Evolutionary conservation across 768 basidiomycete genomes (phyloP).

Genomic region (Amylocystis lapponica): DNA sequence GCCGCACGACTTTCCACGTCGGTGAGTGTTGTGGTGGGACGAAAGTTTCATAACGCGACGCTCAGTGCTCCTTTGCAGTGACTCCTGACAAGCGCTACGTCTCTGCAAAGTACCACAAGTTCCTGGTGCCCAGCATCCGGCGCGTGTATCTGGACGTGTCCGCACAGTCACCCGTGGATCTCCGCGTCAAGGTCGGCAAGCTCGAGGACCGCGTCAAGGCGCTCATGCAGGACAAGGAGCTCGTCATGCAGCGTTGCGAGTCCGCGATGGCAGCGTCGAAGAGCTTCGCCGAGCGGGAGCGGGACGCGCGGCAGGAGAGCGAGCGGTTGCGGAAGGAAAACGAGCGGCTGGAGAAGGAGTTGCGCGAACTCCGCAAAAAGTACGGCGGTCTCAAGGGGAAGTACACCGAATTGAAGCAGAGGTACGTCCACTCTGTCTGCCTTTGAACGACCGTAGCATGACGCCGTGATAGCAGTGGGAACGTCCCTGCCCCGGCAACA

Average conservation of each 20-base stretch:
- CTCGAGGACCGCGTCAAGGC: constrained; percentile 34
- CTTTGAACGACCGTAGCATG: background rate
- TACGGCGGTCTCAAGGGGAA: constrained; percentile 13
- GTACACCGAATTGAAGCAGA: too few species aligned
- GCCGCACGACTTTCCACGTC: constrained; percentile 22
- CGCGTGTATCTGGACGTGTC: constrained; percentile 39
- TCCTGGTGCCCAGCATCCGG: constrained; percentile 39
- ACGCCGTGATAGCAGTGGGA: too few species aligned
- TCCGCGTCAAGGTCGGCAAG: constrained; percentile 28
- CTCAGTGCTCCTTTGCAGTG: constrained; percentile 11
- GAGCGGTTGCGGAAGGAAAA: constrained; percentile 15
- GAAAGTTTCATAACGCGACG: background rate
- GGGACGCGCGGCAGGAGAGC: constrained; percentile 15
- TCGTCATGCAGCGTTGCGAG: constrained; percentile 40
- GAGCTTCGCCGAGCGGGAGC: constrained; percentile 28
- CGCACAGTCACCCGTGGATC: constrained; percentile 4
- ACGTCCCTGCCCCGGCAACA: background rate
- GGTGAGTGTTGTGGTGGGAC: constrained; percentile 14
- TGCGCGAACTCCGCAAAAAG: constrained; percentile 14
- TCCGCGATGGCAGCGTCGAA: constrained; percentile 29
- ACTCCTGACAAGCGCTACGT: constrained; percentile 37
- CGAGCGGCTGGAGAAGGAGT: constrained; percentile 12
- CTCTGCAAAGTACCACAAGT: constrained; percentile 44
- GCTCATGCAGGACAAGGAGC: constrained; percentile 36
- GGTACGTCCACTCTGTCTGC: background rate